Percentiles rank a stretch among this genome's conserved stretches.
These are phyloP conservation scores for Microcyclospora tardicrescens DNA, from an alignment of 2,329 filamentous ascomycete genomes.

Conservation along the genomic window DNA sequence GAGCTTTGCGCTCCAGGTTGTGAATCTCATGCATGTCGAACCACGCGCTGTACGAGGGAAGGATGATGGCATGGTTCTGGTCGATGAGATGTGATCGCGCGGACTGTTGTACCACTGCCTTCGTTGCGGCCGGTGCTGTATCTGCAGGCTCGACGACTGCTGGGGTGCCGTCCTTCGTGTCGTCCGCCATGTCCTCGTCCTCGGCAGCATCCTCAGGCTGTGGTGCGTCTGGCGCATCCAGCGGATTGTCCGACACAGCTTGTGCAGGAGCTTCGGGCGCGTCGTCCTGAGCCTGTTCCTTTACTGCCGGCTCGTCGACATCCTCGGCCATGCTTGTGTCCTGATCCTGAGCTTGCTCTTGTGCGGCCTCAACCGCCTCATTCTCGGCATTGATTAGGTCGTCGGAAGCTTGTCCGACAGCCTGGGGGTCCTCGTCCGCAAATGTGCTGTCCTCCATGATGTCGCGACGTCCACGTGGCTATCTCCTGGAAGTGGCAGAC, in stretches of 20 bases:
- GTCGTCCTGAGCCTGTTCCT: conserved; percentile 8
- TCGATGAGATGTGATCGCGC: conserved; percentile 85
- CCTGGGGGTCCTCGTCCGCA: conserved; percentile 19
- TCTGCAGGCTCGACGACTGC: conserved; percentile 5
- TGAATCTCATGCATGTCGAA: conserved; percentile 96
- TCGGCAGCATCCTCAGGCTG: conserved; percentile 18
- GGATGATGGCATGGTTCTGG: conserved; percentile 89
- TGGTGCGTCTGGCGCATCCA: conserved; percentile 24
- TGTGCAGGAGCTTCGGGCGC: conserved; percentile 6
- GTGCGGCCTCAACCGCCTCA: conserved; percentile 18
- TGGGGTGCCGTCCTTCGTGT: conserved; percentile 29
- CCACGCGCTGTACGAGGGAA: conserved; percentile 96
- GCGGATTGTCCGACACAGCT: conserved; percentile 25
- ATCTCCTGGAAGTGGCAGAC: too few species aligned
- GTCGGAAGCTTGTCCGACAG: conserved; percentile 22
- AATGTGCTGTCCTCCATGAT: conserved; percentile 13
- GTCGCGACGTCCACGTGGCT: neutral
- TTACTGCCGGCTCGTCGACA: conserved; percentile 10
- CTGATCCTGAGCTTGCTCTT: conserved; percentile 14
- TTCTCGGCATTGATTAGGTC: conserved; percentile 24
- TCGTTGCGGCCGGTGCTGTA: conserved; percentile 45
- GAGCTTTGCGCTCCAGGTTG: conserved; percentile 79
- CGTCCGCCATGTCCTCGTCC: conserved; percentile 46
- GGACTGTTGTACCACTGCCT: conserved; percentile 68
- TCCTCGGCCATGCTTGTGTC: conserved; percentile 25